phyloP scores from a whole-genome alignment of 805 yeast species.

The Schizosaccharomyces lindneri region DNA sequence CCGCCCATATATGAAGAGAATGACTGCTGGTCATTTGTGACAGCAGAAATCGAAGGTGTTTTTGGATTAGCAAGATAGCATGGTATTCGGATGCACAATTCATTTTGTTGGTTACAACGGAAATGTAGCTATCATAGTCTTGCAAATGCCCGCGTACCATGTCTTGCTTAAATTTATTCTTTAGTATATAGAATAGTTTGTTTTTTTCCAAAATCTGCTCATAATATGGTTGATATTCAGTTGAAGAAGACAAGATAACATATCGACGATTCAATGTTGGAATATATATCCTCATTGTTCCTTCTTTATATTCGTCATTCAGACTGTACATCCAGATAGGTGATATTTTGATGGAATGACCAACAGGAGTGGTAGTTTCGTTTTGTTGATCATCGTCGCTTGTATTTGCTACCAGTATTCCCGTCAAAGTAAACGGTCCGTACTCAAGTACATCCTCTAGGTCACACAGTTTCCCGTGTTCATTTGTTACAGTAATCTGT shows the following conservation, averaged over 20 bases:
- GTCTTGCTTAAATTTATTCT: neutral
- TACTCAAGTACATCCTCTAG: neutral
- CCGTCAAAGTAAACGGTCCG: neutral
- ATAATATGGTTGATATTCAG: neutral
- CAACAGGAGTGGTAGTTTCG: neutral
- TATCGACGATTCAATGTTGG: neutral
- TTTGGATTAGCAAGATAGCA: neutral
- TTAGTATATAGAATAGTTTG: neutral
- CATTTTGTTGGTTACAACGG: neutral
- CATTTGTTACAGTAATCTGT: neutral
- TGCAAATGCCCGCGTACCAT: neutral
- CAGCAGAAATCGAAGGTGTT: neutral
- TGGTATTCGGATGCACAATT: neutral
- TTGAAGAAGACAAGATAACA: neutral
- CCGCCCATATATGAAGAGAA: neutral
- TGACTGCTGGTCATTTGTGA: neutral
- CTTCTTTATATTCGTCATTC: neutral
- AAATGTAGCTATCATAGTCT: neutral
- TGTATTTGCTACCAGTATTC: neutral
- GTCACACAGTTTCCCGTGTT: neutral
- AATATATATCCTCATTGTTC: neutral
- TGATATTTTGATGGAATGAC: neutral
- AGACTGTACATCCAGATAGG: neutral
- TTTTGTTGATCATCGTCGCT: neutral
- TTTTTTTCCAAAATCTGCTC: neutral